A percentile compares a stretch with the other conserved stretches of the same genome.
These are phyloP conservation scores for Golubevia pallescens DNA, from an alignment of 1,284 basidiomycete species.

Conservation along the genomic window DNA sequence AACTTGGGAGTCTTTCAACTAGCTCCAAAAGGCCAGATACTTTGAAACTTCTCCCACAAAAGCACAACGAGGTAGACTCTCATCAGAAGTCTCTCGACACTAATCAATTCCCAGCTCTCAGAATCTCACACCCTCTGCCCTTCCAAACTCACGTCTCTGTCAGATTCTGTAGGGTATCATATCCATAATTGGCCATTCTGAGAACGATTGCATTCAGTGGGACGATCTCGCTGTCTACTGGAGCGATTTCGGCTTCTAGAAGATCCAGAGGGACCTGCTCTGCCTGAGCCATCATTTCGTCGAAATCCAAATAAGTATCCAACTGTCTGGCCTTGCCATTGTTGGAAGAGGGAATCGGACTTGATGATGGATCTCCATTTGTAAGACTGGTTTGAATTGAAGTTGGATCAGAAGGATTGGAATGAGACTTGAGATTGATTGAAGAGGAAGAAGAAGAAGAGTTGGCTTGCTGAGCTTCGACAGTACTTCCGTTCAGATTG, in stretches of 20 bases:
- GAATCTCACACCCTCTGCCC: too few relatives aligned
- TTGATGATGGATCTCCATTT: background rate
- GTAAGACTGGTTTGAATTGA: background rate
- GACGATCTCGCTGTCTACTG: constrained; percentile 77
- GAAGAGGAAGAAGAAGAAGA: background rate
- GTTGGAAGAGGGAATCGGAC: background rate
- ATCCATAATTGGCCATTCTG: constrained; percentile 78
- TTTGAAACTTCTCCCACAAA: too few relatives aligned
- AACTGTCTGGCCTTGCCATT: background rate
- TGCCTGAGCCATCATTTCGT: background rate
- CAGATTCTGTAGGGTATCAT: constrained; percentile 80
- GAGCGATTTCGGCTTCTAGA: constrained; percentile 76
- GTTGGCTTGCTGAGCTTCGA: too few relatives aligned
- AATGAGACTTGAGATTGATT: background rate
- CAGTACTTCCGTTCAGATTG: too few relatives aligned
- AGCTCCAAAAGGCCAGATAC: too few relatives aligned
- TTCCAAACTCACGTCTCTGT: constrained; percentile 78
- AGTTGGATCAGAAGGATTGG: background rate
- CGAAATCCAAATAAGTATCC: background rate
- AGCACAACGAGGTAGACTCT: background rate
- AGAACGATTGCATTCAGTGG: constrained; percentile 77
- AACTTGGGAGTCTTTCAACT: too few relatives aligned
- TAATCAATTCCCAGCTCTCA: too few relatives aligned
- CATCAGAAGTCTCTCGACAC: background rate
- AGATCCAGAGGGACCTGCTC: constrained; percentile 47